Conservation (phyloP, 257 asterid genomes). For the Petunia secreta region DNA sequence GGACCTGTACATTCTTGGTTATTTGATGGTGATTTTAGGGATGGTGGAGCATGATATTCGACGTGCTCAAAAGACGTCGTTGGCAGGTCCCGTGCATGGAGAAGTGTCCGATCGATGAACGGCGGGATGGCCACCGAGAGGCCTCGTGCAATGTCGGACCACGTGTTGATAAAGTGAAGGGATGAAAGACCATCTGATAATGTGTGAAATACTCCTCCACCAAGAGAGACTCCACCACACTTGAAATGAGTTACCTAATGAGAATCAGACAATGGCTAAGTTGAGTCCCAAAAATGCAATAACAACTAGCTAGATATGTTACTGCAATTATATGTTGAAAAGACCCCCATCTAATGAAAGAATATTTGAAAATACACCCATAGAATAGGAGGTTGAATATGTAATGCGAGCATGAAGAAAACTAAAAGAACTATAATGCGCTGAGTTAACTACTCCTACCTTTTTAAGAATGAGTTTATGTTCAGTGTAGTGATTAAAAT, state of each 20-base stretch:
- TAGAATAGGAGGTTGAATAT: no score
- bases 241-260: conserved; percentile 49
- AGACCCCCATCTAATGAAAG: no score
- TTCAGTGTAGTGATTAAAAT: no score
- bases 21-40: conserved; percentile 20
- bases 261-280: not conserved
- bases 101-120: conserved; percentile 45
- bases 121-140: conserved; percentile 44
- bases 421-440: no score
- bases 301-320: no score
- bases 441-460: no score
- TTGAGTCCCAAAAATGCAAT: no score
- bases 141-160: conserved; percentile 50
- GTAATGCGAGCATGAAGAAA: no score
- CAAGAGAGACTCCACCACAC: conserved; percentile 50
- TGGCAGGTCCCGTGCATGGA: conserved; percentile 43
- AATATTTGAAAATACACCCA: no score
- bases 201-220: conserved; percentile 49
- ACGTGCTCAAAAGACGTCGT: conserved; percentile 27
- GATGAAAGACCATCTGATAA: conserved; percentile 51
- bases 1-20: not conserved
- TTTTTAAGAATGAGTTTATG: no score
- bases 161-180: conserved; percentile 53
- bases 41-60: conserved; percentile 42
- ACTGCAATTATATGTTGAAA: no score